Percentiles rank a stretch among this genome's conserved stretches.
Conservation (phyloP, 805 yeast genomes). For the Wickerhamiella nectarea region DNA sequence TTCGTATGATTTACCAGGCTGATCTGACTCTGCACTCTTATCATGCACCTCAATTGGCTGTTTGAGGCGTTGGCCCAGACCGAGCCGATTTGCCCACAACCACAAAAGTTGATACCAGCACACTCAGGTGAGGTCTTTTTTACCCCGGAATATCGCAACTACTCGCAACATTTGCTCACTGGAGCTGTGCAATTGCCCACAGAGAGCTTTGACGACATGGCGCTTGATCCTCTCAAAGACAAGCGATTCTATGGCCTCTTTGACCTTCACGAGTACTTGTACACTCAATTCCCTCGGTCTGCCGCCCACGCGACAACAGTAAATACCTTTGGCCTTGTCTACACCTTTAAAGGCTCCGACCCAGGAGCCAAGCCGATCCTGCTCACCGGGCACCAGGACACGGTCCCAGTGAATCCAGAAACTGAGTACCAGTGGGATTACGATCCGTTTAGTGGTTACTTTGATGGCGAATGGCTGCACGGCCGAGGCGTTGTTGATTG, state of each 20-base stretch:
- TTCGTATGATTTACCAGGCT: too few species aligned
- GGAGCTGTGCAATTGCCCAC: constrained; percentile 57
- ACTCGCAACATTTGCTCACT: constrained; percentile 12
- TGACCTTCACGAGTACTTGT: constrained; percentile 41
- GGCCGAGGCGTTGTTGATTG: constrained; percentile 74
- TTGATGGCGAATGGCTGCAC: constrained; percentile 50
- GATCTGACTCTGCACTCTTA: too few species aligned
- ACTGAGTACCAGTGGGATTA: constrained; percentile 47
- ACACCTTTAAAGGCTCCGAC: constrained; percentile 43
- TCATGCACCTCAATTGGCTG: background rate
- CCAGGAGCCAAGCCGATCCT: constrained; percentile 44
- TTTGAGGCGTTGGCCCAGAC: background rate
- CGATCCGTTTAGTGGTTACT: constrained; percentile 54
- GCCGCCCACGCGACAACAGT: constrained; percentile 34
- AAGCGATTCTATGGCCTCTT: constrained; percentile 37
- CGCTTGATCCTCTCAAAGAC: constrained; percentile 33
- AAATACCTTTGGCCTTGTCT: constrained; percentile 49
- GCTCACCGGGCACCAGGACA: constrained; percentile 68
- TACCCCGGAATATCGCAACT: constrained; percentile 9
- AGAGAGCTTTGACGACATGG: constrained; percentile 42
- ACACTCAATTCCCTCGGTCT: constrained; percentile 41
- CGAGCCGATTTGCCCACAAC: constrained; percentile 11
- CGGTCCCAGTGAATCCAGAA: constrained; percentile 55
- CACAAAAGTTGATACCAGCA: constrained; percentile 1
- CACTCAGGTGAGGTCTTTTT: constrained; percentile 10